Evolutionary conservation across 805 yeast species (phyloP), one percentile per base, ranked within the genome.

Genomic region (Candida verbasci): DNA sequence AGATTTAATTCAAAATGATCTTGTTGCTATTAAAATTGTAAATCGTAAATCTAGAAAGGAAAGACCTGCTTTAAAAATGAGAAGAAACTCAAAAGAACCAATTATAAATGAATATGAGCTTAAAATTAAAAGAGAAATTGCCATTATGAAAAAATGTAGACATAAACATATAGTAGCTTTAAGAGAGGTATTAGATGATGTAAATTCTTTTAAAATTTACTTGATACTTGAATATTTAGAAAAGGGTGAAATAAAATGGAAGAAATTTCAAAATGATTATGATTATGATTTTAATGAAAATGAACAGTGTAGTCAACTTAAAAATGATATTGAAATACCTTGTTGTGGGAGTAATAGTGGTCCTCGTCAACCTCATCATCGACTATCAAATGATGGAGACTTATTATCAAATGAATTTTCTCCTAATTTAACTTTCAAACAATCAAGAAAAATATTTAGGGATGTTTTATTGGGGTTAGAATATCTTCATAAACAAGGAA

Each of bases 11-110:
- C 59, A 72, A 5, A 68, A 73, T 30, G 79, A 74, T 45, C 65
- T 77, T 22, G 95, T 87, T n/a, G 98, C 98, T 3, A 88, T 93
- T 38, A 93, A 93, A 56, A 86, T 93, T 35, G 87, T 93, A 29
- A 89, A 86, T 60, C 72, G 97, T 37, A 77, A 77, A 34, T 50
- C 59, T 23, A 65, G 57, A 42, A 53, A 49, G 31, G 65, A 61
- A 26, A 46, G 69, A 31, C 66, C 64, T 18, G 31, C 45, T 6
- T 44, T 65, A 17, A 50, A 64, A 31, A 44, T 54, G 40, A 48
- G 64, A 18, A 35, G 25, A 41, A 60, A 46, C 24, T 37, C 48
- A 3, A 39, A 37, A 12, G 26, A 22, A 37, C 44, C 23, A 33
- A 34, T 37, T n/a, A 34, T 44, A 24, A 52, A 52, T 39, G 66